Conservation (phyloP, 306 rosid genomes). For the Purshia tridentata region DNA sequence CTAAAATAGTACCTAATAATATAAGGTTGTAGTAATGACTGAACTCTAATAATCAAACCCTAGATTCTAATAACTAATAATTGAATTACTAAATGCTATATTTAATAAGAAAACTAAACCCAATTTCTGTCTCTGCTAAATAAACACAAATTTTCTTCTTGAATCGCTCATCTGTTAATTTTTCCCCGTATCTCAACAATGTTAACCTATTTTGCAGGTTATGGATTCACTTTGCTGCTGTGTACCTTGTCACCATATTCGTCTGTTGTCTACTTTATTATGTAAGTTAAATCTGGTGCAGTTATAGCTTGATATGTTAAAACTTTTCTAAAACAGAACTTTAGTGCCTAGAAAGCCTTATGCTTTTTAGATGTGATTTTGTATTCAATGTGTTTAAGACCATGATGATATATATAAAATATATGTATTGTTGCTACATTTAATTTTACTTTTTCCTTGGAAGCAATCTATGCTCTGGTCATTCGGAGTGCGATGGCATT, state of each 20-base stretch:
- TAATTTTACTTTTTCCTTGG: not conserved
- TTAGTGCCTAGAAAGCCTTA: conserved; percentile 16
- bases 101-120: no score
- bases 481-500: not conserved
- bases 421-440: not conserved
- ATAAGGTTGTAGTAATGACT: no score
- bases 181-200: not conserved
- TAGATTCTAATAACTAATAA: no score
- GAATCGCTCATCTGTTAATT: not conserved
- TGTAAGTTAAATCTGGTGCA: conserved; percentile 48
- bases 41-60: no score
- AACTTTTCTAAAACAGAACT: conserved; percentile 14
- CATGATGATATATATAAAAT: not conserved
- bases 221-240: conserved; percentile 90
- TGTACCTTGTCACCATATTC: conserved; percentile 75
- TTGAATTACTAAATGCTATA: no score
- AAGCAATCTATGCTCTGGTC: not conserved
- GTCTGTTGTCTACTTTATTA: conserved; percentile 67
- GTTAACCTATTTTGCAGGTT: conserved; percentile 49
- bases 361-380: conserved; percentile 5
- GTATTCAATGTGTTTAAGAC: not conserved
- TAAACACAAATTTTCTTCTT: no score
- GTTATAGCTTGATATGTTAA: conserved; percentile 9
- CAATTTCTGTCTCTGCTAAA: no score
- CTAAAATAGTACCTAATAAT: not conserved